These are phyloP conservation scores for Solidago caesia DNA, from an alignment of 129 eudicot genomes.

Conservation along the genomic window DNA sequence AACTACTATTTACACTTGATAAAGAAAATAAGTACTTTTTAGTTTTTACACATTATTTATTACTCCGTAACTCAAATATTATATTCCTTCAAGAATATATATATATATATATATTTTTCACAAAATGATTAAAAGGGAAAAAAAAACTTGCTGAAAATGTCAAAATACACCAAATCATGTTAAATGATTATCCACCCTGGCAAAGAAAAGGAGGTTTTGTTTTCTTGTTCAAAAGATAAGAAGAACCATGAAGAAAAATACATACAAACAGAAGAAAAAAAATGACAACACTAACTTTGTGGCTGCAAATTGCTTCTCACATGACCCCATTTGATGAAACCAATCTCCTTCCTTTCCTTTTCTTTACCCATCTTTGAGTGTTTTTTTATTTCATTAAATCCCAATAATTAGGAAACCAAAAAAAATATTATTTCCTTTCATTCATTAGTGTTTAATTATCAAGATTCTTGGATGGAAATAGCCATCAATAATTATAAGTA, in stretches of 20 bases:
- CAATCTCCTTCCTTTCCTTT: constrained; percentile 27
- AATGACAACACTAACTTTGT: constrained; percentile 24
- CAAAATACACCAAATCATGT: constrained; percentile 13
- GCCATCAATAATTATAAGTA: constrained; percentile 16
- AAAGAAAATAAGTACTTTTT: too few species aligned
- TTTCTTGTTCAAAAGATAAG: constrained; percentile 33
- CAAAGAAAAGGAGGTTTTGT: constrained; percentile 39
- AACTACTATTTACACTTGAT: too few species aligned
- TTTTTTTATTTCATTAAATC: constrained; percentile 17
- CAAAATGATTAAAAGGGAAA: neutral
- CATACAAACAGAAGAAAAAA: neutral
- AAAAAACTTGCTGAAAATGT: neutral
- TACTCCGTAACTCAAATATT: neutral
- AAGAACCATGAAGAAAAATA: constrained; percentile 23
- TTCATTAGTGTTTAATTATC: neutral
- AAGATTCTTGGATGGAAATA: constrained; percentile 13
- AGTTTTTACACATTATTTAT: neutral
- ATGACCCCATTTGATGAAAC: constrained; percentile 27
- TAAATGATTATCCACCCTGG: constrained; percentile 34
- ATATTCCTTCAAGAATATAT: neutral
- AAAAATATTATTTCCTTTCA: constrained; percentile 10
- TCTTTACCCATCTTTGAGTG: constrained; percentile 20
- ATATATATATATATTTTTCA: too few species aligned
- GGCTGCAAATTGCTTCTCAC: constrained; percentile 31
- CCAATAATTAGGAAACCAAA: constrained; percentile 19